Conservation (phyloP, 148 eudicot genomes). For the Rhododendron ferrugineum region DNA sequence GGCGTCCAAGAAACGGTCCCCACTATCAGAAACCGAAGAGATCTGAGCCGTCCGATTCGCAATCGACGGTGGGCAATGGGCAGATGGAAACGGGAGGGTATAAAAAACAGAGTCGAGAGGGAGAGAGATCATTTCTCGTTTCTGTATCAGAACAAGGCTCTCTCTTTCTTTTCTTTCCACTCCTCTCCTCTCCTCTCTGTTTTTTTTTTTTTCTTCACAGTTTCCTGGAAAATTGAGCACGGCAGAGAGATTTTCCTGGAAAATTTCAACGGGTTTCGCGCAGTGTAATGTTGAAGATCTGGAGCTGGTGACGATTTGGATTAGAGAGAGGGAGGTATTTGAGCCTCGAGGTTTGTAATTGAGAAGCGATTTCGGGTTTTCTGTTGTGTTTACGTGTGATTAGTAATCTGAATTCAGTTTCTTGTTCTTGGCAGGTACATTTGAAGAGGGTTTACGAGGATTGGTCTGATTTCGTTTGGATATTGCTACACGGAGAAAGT, state of each 20-base stretch:
- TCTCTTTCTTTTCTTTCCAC: not conserved
- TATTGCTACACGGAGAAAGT: not conserved
- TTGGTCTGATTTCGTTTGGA: not conserved
- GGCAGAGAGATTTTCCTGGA: not conserved
- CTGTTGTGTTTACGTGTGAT: not conserved
- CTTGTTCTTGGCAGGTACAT: conserved; percentile 9
- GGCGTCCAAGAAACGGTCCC: conserved; percentile 4
- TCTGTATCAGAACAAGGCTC: not conserved
- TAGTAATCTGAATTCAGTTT: conserved; percentile 7
- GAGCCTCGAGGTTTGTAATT: not conserved
- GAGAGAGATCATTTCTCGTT: conserved; percentile 27
- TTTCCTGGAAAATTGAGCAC: conserved; percentile 9
- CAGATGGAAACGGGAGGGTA: conserved; percentile 44
- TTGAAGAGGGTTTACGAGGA: not conserved
- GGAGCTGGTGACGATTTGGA: not conserved
- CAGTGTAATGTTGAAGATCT: conserved; percentile 23
- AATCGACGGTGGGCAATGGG: conserved; percentile 23
- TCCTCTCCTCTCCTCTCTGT: not conserved
- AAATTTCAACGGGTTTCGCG: not conserved
- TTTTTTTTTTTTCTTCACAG: not conserved
- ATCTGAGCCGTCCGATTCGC: conserved; percentile 17
- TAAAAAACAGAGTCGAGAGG: conserved; percentile 26
- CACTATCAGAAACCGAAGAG: conserved; percentile 18
- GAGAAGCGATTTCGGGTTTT: not conserved
- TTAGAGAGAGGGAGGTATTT: not conserved